Evolutionary conservation across 2,329 filamentous ascomycete genomes (phyloP).

Genomic region (Nannizziopsis arthrosporioides): DNA sequence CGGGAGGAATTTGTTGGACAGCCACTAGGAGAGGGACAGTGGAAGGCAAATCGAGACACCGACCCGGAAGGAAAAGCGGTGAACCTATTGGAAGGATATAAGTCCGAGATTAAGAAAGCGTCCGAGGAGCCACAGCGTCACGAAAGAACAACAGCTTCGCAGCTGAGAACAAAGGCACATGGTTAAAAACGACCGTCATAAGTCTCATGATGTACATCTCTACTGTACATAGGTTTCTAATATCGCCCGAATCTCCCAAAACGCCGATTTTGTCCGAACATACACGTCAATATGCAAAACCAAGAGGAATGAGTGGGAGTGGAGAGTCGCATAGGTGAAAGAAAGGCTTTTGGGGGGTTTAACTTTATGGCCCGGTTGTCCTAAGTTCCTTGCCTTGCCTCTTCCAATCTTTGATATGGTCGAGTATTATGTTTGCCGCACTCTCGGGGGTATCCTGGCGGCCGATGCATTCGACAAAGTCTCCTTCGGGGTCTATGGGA

Average conservation of each 20-base stretch:
- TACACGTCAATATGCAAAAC: background rate
- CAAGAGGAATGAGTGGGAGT: background rate
- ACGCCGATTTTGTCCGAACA: constrained; percentile 5
- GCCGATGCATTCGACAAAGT: constrained; percentile 95
- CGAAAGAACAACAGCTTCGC: background rate
- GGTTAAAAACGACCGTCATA: constrained; percentile 2
- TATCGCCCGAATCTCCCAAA: background rate
- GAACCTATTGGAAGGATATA: background rate
- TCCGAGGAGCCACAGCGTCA: background rate
- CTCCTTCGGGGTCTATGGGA: constrained; percentile 69
- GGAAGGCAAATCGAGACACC: constrained; percentile 79
- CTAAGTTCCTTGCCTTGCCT: constrained; percentile 43
- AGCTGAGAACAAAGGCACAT: background rate
- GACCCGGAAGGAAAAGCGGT: constrained; percentile 34
- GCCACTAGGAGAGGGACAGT: constrained; percentile 52
- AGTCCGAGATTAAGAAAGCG: background rate
- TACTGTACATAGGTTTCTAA: background rate
- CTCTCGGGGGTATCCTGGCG: constrained; percentile 84
- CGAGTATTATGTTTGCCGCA: constrained; percentile 69
- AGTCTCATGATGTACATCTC: background rate
- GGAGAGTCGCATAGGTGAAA: constrained; percentile 1
- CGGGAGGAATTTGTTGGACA: constrained; percentile 68
- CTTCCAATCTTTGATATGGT: constrained; percentile 73
- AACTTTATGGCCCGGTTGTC: constrained; percentile 18
- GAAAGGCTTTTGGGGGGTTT: background rate